Conservation (phyloP, 495 filamentous ascomycete genomes). For the Penicillium coprophilum region DNA sequence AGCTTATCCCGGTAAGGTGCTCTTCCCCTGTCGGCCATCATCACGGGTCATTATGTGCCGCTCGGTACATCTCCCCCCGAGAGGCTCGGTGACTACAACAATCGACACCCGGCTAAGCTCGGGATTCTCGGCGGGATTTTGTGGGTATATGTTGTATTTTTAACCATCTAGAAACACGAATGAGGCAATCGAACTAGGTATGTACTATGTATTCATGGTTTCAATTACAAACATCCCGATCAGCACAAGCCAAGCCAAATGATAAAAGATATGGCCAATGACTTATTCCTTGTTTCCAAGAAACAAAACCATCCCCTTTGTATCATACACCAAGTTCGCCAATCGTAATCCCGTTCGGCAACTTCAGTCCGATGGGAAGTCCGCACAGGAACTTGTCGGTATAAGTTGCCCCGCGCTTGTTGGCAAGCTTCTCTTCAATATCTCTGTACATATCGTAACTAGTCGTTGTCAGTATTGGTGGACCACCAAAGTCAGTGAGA, state of each 20-base stretch:
- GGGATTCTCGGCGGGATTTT: neutral
- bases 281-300: neutral
- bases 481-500: neutral
- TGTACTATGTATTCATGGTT: neutral
- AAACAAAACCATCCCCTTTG: too few species aligned
- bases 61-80: constrained; percentile 18
- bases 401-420: constrained; percentile 23
- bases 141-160: neutral
- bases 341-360: constrained; percentile 37
- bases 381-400: constrained; percentile 33
- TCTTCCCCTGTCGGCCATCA: too few species aligned
- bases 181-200: neutral
- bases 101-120: neutral
- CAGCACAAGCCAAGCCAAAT: neutral
- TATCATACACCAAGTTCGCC: constrained; percentile 15
- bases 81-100: neutral
- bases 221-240: neutral
- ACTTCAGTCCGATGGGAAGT: constrained; percentile 39
- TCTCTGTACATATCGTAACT: constrained; percentile 53
- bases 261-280: neutral
- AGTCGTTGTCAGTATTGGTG: constrained; percentile 9
- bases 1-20: neutral
- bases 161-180: neutral
- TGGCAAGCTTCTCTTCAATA: constrained; percentile 40
- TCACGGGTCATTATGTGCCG: constrained; percentile 16